Conservation (phyloP, 2,329 filamentous ascomycete genomes). For the Orbilia javanica region DNA sequence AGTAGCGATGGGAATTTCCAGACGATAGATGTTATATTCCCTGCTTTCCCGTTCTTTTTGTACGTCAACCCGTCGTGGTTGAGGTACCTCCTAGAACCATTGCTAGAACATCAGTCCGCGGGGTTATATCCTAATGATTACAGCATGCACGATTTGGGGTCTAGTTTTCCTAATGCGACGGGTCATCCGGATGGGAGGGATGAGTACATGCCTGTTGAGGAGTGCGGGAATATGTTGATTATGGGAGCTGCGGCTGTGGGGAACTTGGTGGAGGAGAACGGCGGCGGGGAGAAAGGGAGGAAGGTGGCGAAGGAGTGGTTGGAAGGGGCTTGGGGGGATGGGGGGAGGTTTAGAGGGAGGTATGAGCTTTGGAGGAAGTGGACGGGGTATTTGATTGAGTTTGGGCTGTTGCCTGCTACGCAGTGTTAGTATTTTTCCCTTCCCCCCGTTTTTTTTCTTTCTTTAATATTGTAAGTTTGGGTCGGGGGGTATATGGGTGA, state of each 20-base stretch:
- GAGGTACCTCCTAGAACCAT: constrained; percentile 81
- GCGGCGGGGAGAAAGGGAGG: constrained; percentile 53
- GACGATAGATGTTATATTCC: constrained; percentile 89
- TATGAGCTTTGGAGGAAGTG: constrained; percentile 81
- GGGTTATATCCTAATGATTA: constrained; percentile 83
- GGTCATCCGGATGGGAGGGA: constrained; percentile 78
- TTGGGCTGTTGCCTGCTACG: constrained; percentile 78
- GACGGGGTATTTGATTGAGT: constrained; percentile 82
- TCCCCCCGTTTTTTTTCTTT: background rate
- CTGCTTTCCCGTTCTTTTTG: constrained; percentile 85
- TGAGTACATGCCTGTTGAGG: constrained; percentile 81
- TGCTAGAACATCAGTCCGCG: constrained; percentile 84
- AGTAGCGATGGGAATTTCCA: constrained; percentile 87
- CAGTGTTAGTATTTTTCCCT: constrained; percentile 69
- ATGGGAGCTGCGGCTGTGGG: constrained; percentile 75
- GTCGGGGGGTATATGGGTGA: constrained; percentile 31
- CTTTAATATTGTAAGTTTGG: too few relatives aligned
- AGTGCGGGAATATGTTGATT: constrained; percentile 85
- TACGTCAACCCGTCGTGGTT: constrained; percentile 87
- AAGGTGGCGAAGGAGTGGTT: constrained; percentile 66
- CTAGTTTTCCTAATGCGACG: constrained; percentile 81
- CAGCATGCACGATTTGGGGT: constrained; percentile 80
- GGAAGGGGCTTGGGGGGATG: constrained; percentile 73
- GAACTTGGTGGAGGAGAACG: constrained; percentile 42
- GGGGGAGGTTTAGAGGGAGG: constrained; percentile 70